Evolutionary conservation across 1,139 yeast genomes (phyloP).

Genomic region (Kodamaea plutei): DNA sequence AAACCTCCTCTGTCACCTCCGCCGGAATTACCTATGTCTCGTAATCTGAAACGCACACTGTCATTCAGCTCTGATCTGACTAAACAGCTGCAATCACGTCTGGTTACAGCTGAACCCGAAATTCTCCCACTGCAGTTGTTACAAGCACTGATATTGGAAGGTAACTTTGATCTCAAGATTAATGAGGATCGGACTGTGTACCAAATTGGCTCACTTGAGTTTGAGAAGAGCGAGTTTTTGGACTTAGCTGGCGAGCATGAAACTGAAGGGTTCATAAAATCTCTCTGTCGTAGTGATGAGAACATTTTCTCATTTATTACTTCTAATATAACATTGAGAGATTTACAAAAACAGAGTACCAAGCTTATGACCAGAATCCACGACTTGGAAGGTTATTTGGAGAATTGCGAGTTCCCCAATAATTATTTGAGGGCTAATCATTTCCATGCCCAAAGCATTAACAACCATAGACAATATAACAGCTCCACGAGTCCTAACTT

Average conservation of each 20-base stretch:
- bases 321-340: slow-evolving; percentile 43
- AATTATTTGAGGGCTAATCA: slow-evolving; percentile 18
- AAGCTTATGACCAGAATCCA: slow-evolving; percentile 33
- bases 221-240: slow-evolving; percentile 47
- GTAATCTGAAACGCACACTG: neutral
- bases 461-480: slow-evolving; percentile 5
- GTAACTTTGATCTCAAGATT: slow-evolving; percentile 9
- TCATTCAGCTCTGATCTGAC: neutral
- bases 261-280: slow-evolving; percentile 49
- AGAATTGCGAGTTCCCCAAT: slow-evolving; percentile 38
- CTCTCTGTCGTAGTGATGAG: slow-evolving; percentile 43
- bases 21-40: neutral
- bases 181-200: slow-evolving; percentile 29
- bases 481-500: neutral
- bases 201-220: slow-evolving; percentile 52
- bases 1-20: slow-evolving; percentile 4
- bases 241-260: slow-evolving; percentile 46
- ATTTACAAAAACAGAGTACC: slow-evolving; percentile 45
- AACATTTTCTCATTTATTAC: slow-evolving; percentile 44
- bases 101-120: neutral
- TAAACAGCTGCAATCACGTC: neutral
- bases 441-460: slow-evolving; percentile 8
- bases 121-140: slow-evolving; percentile 4
- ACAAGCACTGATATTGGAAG: slow-evolving; percentile 4
- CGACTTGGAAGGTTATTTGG: slow-evolving; percentile 32